Percentiles rank a stretch among this genome's conserved stretches.
phyloP scores from a whole-genome alignment of 2,329 filamentous ascomycete species.

The Phialophora chinensis region DNA sequence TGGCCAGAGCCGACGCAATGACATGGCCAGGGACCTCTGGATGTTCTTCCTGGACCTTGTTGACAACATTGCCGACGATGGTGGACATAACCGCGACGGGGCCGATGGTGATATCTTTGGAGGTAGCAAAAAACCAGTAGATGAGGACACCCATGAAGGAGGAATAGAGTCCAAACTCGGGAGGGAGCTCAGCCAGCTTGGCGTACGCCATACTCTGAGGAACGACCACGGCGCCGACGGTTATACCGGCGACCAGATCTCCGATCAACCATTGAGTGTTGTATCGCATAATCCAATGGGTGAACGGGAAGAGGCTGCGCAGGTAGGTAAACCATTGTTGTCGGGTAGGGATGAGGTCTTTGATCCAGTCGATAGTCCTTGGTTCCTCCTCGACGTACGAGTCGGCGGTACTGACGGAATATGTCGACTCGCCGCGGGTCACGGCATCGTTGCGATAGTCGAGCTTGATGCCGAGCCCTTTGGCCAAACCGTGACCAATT shows the following conservation, averaged over 20 bases:
- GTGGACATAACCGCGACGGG: slow-evolving; percentile 96
- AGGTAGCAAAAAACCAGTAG: slow-evolving; percentile 98
- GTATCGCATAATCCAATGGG: slow-evolving; percentile 86
- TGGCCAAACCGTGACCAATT: slow-evolving; percentile 75
- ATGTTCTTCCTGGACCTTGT: slow-evolving; percentile 62
- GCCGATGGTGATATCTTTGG: slow-evolving; percentile 97
- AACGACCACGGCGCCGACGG: slow-evolving; percentile 81
- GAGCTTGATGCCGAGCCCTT: slow-evolving; percentile 80
- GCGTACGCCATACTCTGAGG: slow-evolving; percentile 98
- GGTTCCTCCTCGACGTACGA: slow-evolving; percentile 85
- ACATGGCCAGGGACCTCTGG: slow-evolving; percentile 66
- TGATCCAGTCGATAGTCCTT: slow-evolving; percentile 73
- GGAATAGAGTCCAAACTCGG: slow-evolving; percentile 87
- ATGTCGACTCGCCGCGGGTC: slow-evolving; percentile 77
- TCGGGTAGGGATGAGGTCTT: slow-evolving; percentile 65
- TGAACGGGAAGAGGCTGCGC: slow-evolving; percentile 80
- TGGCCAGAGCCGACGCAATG: slow-evolving; percentile 77
- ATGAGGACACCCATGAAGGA: slow-evolving; percentile 94
- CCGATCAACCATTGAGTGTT: slow-evolving; percentile 88
- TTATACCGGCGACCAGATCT: slow-evolving; percentile 84
- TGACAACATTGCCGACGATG: slow-evolving; percentile 81
- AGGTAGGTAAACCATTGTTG: slow-evolving; percentile 66
- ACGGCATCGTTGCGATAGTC: slow-evolving; percentile 69
- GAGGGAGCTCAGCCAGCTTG: slow-evolving; percentile 75
- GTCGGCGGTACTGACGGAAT: slow-evolving; percentile 74